Conservation (phyloP, 495 filamentous ascomycete genomes). For the Venustampulla echinocandica region DNA sequence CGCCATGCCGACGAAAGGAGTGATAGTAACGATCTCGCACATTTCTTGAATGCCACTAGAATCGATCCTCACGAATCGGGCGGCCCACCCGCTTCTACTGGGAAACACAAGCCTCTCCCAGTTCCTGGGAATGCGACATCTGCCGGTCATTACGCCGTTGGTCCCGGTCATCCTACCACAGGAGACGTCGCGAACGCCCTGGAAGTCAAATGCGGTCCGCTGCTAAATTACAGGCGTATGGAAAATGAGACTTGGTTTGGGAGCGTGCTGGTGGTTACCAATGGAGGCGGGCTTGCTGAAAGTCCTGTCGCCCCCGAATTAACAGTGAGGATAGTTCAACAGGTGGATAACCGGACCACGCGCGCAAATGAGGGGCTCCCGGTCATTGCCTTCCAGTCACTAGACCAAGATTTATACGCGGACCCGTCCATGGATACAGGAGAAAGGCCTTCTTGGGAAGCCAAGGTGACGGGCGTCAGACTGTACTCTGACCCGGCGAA, state of each 20-base stretch:
- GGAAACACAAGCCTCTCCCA: conserved; percentile 18
- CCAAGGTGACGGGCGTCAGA: conserved; percentile 23
- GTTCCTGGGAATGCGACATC: conserved; percentile 10
- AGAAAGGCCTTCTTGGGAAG: background rate
- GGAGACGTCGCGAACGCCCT: conserved; percentile 3
- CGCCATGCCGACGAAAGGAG: conserved; percentile 27
- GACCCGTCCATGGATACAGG: background rate
- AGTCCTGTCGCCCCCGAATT: conserved; percentile 37
- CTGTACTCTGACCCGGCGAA: conserved; percentile 72
- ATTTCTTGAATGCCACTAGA: conserved; percentile 41
- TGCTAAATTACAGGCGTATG: conserved; percentile 82
- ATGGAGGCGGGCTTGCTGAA: conserved; percentile 45
- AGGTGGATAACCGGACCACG: background rate
- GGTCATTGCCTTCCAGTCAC: background rate
- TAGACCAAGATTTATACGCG: background rate
- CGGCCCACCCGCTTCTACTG: conserved; percentile 15
- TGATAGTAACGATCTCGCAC: conserved; percentile 36
- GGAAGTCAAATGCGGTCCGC: conserved; percentile 66
- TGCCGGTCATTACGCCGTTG: background rate
- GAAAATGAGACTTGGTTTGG: conserved; percentile 68
- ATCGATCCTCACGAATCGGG: conserved; percentile 27
- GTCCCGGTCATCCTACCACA: background rate
- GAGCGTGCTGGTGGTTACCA: conserved; percentile 72
- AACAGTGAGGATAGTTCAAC: conserved; percentile 3
- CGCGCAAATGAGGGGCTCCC: background rate